Percentiles rank a stretch among this genome's conserved stretches.
phyloP scores from a whole-genome alignment of 768 basidiomycete species.

The Boletus subparvulus region DNA sequence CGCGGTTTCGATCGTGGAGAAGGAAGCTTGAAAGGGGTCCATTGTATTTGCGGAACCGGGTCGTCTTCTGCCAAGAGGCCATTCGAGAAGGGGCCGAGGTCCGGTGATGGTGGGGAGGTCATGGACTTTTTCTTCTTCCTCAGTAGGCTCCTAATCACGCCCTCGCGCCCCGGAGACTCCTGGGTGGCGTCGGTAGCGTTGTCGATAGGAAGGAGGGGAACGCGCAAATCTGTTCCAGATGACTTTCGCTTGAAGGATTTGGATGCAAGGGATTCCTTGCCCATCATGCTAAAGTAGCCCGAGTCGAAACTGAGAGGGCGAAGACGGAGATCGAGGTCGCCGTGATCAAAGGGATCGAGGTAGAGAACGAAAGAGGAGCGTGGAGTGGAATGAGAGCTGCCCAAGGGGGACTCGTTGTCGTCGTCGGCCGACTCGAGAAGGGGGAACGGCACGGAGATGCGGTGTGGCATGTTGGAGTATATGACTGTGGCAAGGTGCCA shows the following conservation, averaged over 20 bases:
- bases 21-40: neutral
- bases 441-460: slow-evolving; percentile 12
- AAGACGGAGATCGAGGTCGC: neutral
- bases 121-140: slow-evolving; percentile 28
- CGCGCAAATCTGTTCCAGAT: slow-evolving; percentile 13
- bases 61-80: slow-evolving; percentile 3
- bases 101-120: neutral
- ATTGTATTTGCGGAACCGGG: neutral
- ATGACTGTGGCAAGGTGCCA: slow-evolving; percentile 18
- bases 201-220: slow-evolving; percentile 10
- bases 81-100: slow-evolving; percentile 9
- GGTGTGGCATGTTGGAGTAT: slow-evolving; percentile 21
- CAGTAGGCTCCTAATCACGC: slow-evolving; percentile 16
- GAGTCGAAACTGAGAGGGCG: slow-evolving; percentile 30
- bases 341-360: neutral
- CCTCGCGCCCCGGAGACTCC: slow-evolving; percentile 22
- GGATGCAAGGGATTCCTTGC: slow-evolving; percentile 15
- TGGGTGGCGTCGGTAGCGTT: neutral
- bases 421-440: slow-evolving; percentile 15
- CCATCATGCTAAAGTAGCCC: slow-evolving; percentile 30
- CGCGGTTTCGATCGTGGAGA: neutral
- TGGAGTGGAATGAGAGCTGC: slow-evolving; percentile 16
- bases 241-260: slow-evolving; percentile 10
- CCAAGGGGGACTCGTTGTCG: slow-evolving; percentile 10
- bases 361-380: slow-evolving; percentile 19